Conservation (phyloP, 164 flowering plant genomes). For the Vitis amurensis region DNA sequence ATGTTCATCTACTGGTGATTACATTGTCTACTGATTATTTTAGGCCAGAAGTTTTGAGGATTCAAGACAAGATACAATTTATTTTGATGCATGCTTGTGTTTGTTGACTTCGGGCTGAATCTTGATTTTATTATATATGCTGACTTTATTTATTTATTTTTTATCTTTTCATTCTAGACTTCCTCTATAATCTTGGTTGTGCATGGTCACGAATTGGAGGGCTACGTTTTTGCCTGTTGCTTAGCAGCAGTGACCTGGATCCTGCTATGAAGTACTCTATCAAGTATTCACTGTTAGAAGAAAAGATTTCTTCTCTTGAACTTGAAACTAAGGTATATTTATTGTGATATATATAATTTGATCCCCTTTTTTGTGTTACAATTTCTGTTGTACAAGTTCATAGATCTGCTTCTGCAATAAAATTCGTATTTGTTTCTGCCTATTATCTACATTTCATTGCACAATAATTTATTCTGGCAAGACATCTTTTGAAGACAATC, state of each 20-base stretch:
- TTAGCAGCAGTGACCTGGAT: slow-evolving; percentile 55
- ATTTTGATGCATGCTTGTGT: background rate
- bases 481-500: too few species aligned
- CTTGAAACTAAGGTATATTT: slow-evolving; percentile 71
- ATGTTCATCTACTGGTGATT: slow-evolving; percentile 40
- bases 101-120: background rate
- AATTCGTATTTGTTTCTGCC: too few species aligned
- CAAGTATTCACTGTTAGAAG: slow-evolving; percentile 52
- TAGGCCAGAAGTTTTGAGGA: background rate
- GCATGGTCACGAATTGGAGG: slow-evolving; percentile 76
- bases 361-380: background rate
- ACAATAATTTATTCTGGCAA: too few species aligned
- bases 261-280: slow-evolving; percentile 68
- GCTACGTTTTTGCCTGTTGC: slow-evolving; percentile 72
- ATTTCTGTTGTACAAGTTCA: background rate
- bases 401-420: background rate
- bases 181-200: slow-evolving; percentile 40
- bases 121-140: background rate
- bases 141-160: background rate
- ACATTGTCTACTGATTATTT: background rate
- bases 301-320: slow-evolving; percentile 57
- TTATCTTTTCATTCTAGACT: slow-evolving; percentile 27
- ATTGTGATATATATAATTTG: too few species aligned
- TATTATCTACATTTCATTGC: too few species aligned
- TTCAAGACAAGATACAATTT: background rate